phyloP scores from a whole-genome alignment of 1,139 yeast species.

The Yamadazyma friedrichii region DNA sequence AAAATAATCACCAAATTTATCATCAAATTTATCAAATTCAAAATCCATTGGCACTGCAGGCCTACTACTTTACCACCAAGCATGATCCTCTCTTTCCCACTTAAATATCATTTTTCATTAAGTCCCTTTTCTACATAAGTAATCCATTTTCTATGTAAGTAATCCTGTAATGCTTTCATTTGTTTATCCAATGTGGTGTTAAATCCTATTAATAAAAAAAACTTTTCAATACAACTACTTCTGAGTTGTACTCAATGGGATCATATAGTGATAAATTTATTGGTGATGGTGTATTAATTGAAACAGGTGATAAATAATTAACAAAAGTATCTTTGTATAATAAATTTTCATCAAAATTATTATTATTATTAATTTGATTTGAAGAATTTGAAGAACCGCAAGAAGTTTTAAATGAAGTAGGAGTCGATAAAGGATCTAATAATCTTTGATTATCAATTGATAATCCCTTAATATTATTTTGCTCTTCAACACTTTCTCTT shows the following conservation, averaged over 20 bases:
- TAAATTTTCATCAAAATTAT: slow-evolving; percentile 1
- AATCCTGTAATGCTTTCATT: too few species aligned
- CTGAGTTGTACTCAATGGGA: slow-evolving; percentile 48
- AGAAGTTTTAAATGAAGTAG: too few species aligned
- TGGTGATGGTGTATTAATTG: slow-evolving; percentile 46
- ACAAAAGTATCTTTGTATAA: slow-evolving; percentile 11
- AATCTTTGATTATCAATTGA: too few species aligned
- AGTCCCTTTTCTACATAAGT: neutral
- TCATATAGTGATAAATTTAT: slow-evolving; percentile 37
- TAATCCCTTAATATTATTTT: too few species aligned
- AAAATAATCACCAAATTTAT: slow-evolving; percentile 12
- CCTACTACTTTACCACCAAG: slow-evolving; percentile 9
- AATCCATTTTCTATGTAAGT: slow-evolving; percentile 5
- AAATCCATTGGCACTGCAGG: slow-evolving; percentile 20
- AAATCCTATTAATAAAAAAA: too few species aligned
- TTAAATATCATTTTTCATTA: too few species aligned
- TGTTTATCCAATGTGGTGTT: neutral
- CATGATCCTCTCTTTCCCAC: neutral
- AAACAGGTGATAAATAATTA: slow-evolving; percentile 43
- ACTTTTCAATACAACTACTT: slow-evolving; percentile 38
- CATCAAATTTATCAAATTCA: slow-evolving; percentile 14
- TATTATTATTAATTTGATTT: neutral
- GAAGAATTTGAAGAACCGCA: neutral
- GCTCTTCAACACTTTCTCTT: neutral
- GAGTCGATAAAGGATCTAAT: too few species aligned